Percentiles rank a stretch among this genome's conserved stretches.
phyloP scores from a whole-genome alignment of 2,329 filamentous ascomycete species.

The Neonectria sp. region DNA sequence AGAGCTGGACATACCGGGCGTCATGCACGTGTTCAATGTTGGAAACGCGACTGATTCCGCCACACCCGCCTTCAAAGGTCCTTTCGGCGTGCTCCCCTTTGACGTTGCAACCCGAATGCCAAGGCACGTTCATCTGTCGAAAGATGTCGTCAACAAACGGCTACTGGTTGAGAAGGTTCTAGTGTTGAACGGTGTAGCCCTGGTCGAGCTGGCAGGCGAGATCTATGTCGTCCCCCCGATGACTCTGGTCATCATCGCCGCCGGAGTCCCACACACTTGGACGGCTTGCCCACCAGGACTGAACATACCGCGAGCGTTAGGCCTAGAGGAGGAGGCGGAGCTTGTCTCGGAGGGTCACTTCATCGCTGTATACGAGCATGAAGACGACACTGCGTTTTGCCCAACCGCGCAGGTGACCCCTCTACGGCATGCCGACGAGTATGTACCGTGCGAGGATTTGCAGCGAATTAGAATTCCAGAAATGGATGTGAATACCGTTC shows the following conservation, averaged over 20 bases:
- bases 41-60: not conserved
- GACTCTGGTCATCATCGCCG: conserved; percentile 11
- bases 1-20: not conserved
- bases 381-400: conserved; percentile 10
- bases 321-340: not conserved
- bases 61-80: conserved; percentile 3
- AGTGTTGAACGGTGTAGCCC: conserved; percentile 7
- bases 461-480: conserved; percentile 6
- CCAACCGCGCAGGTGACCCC: conserved; percentile 4
- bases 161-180: conserved; percentile 1
- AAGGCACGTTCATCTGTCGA: conserved; percentile 9
- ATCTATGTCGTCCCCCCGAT: conserved; percentile 11
- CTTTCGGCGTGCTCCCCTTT: conserved; percentile 6
- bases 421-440: not conserved
- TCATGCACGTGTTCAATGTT: not conserved
- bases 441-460: conserved; percentile 10
- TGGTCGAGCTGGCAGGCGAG: conserved; percentile 9
- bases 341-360: conserved; percentile 10
- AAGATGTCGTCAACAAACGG: not conserved
- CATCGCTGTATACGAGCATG: conserved; percentile 8
- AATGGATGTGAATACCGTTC: too few relatives aligned
- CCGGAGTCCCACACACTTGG: conserved; percentile 13
- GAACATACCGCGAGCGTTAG: not conserved
- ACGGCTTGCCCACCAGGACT: conserved; percentile 8
- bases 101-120: not conserved